A percentile compares a stretch with the other conserved stretches of the same genome.
phyloP scores from a whole-genome alignment of 768 basidiomycete genomes.

The Mycena polygramma region DNA sequence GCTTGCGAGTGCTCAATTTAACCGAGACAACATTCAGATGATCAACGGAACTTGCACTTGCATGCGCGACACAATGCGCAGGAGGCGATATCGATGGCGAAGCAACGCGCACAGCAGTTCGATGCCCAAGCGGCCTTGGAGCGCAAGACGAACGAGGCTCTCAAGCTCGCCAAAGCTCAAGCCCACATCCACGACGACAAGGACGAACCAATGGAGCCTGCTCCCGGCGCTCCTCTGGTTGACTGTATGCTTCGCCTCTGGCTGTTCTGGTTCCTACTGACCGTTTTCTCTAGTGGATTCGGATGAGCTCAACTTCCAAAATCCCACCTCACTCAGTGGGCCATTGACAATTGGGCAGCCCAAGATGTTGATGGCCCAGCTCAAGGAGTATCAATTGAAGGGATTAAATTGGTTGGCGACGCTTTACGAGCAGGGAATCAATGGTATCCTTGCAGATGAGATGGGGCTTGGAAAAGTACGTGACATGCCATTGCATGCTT shows the following conservation, averaged over 20 bases:
- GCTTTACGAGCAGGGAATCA: constrained; percentile 98
- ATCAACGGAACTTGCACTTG: constrained; percentile 85
- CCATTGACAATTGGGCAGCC: constrained; percentile 91
- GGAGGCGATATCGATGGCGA: constrained; percentile 85
- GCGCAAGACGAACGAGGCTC: constrained; percentile 83
- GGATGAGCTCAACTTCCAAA: constrained; percentile 99
- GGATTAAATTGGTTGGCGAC: constrained; percentile 98
- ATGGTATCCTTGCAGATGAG: constrained; percentile 98
- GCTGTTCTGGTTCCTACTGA: constrained; percentile 16
- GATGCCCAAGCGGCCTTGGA: constrained; percentile 87
- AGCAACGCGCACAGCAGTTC: constrained; percentile 85
- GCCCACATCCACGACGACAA: constrained; percentile 60
- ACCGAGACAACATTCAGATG: constrained; percentile 64
- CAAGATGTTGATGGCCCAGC: constrained; percentile 93
- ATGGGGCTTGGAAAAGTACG: constrained; percentile 93
- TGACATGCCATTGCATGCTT: background rate
- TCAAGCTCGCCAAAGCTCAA: constrained; percentile 73
- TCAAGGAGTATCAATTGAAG: constrained; percentile 99
- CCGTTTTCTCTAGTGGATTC: constrained; percentile 76
- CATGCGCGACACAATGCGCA: constrained; percentile 93
- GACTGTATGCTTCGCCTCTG: constrained; percentile 68
- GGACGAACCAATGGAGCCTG: constrained; percentile 47
- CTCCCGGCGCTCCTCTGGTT: constrained; percentile 64
- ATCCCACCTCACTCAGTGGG: constrained; percentile 91
- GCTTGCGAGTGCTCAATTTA: constrained; percentile 9